These are phyloP conservation scores for Leishmania lainsoni DNA, from an alignment of 208 protist genomes.

Conservation along the genomic window DNA sequence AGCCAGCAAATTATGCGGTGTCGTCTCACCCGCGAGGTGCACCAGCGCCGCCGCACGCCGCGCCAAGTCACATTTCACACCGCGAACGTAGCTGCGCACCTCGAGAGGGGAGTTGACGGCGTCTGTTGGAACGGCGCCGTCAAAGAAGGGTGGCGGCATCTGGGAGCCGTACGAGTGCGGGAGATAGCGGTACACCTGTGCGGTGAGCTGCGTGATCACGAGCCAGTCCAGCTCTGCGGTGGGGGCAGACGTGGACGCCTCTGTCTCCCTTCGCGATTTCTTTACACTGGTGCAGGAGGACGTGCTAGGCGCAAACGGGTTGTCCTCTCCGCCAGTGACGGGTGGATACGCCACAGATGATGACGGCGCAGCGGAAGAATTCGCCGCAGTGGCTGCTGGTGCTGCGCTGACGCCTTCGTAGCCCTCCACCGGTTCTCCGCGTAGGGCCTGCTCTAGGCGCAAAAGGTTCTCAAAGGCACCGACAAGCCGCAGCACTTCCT, in stretches of 20 bases:
- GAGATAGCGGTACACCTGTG: slow-evolving; percentile 86
- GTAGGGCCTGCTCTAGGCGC: slow-evolving; percentile 53
- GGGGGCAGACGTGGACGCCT: neutral
- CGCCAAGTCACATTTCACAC: slow-evolving; percentile 57
- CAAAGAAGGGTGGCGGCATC: slow-evolving; percentile 82
- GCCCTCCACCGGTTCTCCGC: slow-evolving; percentile 18
- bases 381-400: neutral
- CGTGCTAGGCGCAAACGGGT: neutral
- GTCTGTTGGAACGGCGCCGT: slow-evolving; percentile 21
- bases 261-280: slow-evolving; percentile 8
- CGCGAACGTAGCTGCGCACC: slow-evolving; percentile 37
- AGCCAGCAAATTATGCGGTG: neutral
- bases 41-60: slow-evolving; percentile 36
- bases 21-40: slow-evolving; percentile 10
- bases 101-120: slow-evolving; percentile 14
- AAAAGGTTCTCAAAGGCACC: slow-evolving; percentile 87
- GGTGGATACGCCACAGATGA: slow-evolving; percentile 14
- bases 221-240: slow-evolving; percentile 38
- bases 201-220: slow-evolving; percentile 67
- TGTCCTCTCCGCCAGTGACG: slow-evolving; percentile 1
- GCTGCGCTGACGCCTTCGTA: slow-evolving; percentile 3
- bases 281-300: slow-evolving; percentile 11
- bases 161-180: slow-evolving; percentile 74
- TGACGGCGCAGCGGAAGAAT: neutral
- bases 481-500: slow-evolving; percentile 58